Percentiles rank a stretch among this genome's conserved stretches.
Evolutionary conservation across 257 asterid species (phyloP).

Genomic region (Nicotiana tabacum): DNA sequence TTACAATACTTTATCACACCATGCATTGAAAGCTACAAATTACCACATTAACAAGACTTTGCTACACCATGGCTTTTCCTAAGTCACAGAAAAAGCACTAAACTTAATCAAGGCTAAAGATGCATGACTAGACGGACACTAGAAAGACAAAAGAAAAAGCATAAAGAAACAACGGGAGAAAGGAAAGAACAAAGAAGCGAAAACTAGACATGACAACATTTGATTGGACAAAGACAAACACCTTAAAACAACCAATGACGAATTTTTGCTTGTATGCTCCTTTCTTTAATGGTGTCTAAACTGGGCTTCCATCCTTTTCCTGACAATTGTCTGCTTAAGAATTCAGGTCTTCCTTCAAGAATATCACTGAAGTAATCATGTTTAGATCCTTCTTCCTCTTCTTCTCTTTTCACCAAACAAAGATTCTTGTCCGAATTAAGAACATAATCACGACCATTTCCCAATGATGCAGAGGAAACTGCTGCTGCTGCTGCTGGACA

Average conservation of each 20-base stretch:
- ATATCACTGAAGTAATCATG: constrained; percentile 39
- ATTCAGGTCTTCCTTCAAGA: constrained; percentile 67
- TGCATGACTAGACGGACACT: neutral
- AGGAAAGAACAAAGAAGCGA: neutral
- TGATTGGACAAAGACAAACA: neutral
- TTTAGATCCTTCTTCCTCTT: constrained; percentile 9
- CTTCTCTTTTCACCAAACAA: constrained; percentile 9
- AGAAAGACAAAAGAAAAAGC: too few relatives aligned
- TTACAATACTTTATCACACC: neutral
- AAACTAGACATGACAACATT: neutral
- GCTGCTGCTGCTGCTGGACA: constrained; percentile 18
- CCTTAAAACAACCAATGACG: constrained; percentile 49
- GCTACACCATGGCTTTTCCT: neutral
- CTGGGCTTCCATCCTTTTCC: constrained; percentile 94
- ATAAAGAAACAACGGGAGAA: neutral
- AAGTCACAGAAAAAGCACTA: neutral
- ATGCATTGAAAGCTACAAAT: constrained; percentile 11
- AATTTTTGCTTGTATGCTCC: constrained; percentile 36
- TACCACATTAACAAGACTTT: neutral
- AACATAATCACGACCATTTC: constrained; percentile 9
- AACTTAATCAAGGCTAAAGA: neutral
- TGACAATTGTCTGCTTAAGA: constrained; percentile 58
- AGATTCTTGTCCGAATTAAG: constrained; percentile 2
- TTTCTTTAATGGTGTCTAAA: constrained; percentile 75
- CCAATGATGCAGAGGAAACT: neutral